Conservation (phyloP, 2,329 filamentous ascomycete genomes). For the Talaromyces islandicus region DNA sequence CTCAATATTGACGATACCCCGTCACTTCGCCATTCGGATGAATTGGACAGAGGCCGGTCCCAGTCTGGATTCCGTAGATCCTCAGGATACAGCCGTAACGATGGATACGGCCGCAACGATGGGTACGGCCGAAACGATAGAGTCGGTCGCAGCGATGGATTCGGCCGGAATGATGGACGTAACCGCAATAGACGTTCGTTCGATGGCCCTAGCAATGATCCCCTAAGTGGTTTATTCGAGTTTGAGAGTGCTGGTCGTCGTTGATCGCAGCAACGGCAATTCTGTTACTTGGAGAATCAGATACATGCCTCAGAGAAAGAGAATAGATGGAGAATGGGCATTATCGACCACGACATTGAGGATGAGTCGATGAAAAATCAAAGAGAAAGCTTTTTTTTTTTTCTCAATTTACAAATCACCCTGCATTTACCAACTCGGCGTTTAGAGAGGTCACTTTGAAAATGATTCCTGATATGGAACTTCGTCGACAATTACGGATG, state of each 20-base stretch:
- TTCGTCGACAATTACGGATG: neutral
- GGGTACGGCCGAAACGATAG: neutral
- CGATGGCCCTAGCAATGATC: neutral
- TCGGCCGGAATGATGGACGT: neutral
- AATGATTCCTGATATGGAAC: neutral
- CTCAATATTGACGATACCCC: conserved; percentile 14
- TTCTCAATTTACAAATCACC: neutral
- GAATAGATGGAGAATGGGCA: neutral
- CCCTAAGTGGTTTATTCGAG: neutral
- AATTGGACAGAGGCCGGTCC: neutral
- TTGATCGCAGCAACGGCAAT: neutral
- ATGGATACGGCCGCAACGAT: neutral
- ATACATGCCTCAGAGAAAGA: no score
- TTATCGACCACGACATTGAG: neutral
- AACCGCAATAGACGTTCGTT: neutral
- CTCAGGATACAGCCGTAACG: neutral
- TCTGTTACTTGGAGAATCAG: neutral
- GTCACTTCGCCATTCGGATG: no score
- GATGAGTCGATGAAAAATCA: neutral
- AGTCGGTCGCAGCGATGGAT: neutral
- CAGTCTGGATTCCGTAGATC: neutral
- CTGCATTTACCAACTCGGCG: neutral
- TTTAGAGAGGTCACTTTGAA: neutral
- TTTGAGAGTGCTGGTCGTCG: neutral
- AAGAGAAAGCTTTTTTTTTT: neutral